Conservation (phyloP, 2,329 filamentous ascomycete species). For the Fusarium camptoceras region DNA sequence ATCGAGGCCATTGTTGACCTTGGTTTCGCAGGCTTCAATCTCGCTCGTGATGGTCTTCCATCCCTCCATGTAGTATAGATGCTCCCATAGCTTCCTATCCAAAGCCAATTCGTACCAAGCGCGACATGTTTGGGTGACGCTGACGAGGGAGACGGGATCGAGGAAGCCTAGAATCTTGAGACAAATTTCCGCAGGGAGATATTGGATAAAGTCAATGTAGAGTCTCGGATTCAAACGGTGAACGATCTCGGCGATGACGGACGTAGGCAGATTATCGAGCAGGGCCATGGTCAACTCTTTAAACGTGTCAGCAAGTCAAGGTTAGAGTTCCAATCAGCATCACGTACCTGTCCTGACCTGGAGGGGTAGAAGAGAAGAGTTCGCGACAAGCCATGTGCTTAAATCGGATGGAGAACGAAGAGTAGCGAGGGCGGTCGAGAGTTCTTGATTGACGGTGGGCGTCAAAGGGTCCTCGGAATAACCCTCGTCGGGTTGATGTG, state of each 20-base stretch:
- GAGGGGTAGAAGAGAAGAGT: slow-evolving; percentile 62
- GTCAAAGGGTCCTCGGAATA: slow-evolving; percentile 82
- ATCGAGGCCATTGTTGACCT: slow-evolving; percentile 60
- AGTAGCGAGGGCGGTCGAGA: slow-evolving; percentile 51
- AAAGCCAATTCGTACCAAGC: slow-evolving; percentile 84
- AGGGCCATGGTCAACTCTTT: slow-evolving; percentile 84
- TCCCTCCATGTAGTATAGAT: slow-evolving; percentile 84
- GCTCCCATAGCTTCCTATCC: slow-evolving; percentile 88
- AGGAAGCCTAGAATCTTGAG: slow-evolving; percentile 90
- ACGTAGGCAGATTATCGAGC: slow-evolving; percentile 81
- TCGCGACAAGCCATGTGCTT: slow-evolving; percentile 62
- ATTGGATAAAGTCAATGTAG: slow-evolving; percentile 90
- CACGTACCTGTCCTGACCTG: slow-evolving; percentile 62
- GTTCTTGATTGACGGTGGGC: slow-evolving; percentile 51
- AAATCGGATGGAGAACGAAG: slow-evolving; percentile 58
- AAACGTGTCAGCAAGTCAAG: slow-evolving; percentile 24
- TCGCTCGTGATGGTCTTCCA: slow-evolving; percentile 80
- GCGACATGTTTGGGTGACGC: slow-evolving; percentile 81
- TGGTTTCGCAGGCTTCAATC: slow-evolving; percentile 74
- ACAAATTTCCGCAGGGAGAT: slow-evolving; percentile 90
- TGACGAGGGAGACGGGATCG: slow-evolving; percentile 81
- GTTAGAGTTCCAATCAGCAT: neutral
- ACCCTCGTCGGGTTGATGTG: slow-evolving; percentile 80
- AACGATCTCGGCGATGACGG: slow-evolving; percentile 82
- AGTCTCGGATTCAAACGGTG: slow-evolving; percentile 83